A percentile compares a stretch with the other conserved stretches of the same genome.
Evolutionary conservation across 495 filamentous ascomycete genomes (phyloP).

Genomic region (Hapsidospora chrysogenum): DNA sequence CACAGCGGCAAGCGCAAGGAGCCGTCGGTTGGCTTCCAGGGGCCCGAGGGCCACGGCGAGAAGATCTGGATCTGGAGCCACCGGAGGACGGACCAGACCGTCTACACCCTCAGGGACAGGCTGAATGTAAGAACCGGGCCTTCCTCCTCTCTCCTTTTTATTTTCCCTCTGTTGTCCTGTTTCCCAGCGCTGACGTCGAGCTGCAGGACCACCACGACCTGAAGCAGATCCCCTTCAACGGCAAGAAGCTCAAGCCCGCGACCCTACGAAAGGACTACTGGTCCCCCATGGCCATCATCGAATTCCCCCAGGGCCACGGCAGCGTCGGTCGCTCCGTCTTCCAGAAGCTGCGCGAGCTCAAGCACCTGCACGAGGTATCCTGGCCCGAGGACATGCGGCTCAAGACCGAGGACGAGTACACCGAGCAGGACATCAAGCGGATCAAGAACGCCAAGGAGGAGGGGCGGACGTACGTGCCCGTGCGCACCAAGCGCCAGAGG

Average conservation of each 20-base stretch:
- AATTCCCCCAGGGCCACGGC: constrained; percentile 41
- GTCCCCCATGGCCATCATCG: constrained; percentile 60
- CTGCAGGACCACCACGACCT: constrained; percentile 47
- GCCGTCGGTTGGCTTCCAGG: background rate
- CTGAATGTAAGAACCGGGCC: constrained; percentile 51
- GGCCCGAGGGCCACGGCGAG: constrained; percentile 31
- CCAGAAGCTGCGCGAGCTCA: constrained; percentile 69
- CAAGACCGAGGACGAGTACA: constrained; percentile 23
- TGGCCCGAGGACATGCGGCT: constrained; percentile 40
- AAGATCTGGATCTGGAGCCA: constrained; percentile 76
- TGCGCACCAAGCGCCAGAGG: constrained; percentile 28
- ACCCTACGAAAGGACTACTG: constrained; percentile 81
- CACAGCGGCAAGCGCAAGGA: background rate
- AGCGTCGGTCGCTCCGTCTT: constrained; percentile 55
- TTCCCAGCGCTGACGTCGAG: background rate
- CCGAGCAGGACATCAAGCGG: constrained; percentile 12
- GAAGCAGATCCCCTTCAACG: constrained; percentile 68
- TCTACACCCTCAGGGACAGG: constrained; percentile 59
- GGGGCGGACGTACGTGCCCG: background rate
- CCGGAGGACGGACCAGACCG: constrained; percentile 60
- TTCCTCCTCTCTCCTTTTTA: constrained; percentile 2
- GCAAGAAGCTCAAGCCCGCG: constrained; percentile 73
- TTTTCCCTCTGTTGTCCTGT: background rate
- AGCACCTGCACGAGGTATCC: constrained; percentile 45
- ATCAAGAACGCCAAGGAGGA: constrained; percentile 19